Evolutionary conservation across 768 basidiomycete species (phyloP), one percentile per base, ranked within the genome.

Genomic region (Naematelia aurantialba): DNA sequence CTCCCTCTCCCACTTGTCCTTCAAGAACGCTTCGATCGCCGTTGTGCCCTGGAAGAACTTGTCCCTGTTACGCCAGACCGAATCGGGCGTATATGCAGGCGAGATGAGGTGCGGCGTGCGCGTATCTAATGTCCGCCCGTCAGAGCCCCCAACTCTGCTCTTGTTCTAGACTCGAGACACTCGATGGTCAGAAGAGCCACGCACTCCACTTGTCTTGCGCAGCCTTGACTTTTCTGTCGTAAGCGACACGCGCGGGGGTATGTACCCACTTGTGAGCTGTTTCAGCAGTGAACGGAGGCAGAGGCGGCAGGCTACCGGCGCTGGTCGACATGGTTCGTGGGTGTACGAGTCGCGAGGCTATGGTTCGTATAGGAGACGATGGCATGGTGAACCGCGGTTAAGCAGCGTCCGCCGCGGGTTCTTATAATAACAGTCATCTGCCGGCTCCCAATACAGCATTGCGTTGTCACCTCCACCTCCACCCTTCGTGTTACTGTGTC

Each of bases 1-100:
- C 72, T 85, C 83, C 57, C 76, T 79, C 42, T 72, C 66, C 84
- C 84, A 85, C 63, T 85, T 85, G 58, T 76, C 72, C 17, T 72
- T 78, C 44, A 85, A 65, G 74, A 84, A 84, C 46, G 67, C 60
- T 57, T 79, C 78, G 50, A 84, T 80, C 50, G 79, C 79, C 4
- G 75, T 77, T 24, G 77, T 76, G 0, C 83, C 83, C 30, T 60
- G 56, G 60, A 82, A 65, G 70, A 85, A 85, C 17, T 71, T 57
- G 67, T 81, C 81, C 30, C 84, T 78, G 74, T 85, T 85, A 22
- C 84, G 76, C 84, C 83, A 85, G 65, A 81, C 74, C 3, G 80
- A 81, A 66, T 83, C 81, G 27, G 79, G 75, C 0, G 83, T 83
- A 72, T 84, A 84, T 0, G 81, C 83, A 0, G 78, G 74, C 0